A percentile compares a stretch with the other conserved stretches of the same genome.
These are phyloP conservation scores for Microascus cirrosus DNA, from an alignment of 2,329 filamentous ascomycete species.

Conservation along the genomic window DNA sequence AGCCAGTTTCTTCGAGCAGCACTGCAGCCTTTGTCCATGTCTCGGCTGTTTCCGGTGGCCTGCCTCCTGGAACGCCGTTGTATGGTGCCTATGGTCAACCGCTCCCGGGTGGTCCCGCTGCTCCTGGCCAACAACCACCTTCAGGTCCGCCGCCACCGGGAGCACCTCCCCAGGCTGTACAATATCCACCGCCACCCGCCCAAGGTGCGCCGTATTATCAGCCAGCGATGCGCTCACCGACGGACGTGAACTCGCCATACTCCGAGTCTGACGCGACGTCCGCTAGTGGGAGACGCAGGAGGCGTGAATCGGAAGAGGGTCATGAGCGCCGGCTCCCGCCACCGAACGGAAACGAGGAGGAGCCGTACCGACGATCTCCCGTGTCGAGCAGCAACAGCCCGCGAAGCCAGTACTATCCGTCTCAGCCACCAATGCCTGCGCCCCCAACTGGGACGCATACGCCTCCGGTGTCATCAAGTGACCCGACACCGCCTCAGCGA, in stretches of 20 bases:
- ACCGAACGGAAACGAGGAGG: conserved; percentile 33
- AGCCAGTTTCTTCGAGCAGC: conserved; percentile 44
- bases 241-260: conserved; percentile 7
- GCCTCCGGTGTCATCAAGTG: conserved; percentile 1
- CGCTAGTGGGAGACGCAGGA: conserved; percentile 22
- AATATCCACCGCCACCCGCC: conserved; percentile 2
- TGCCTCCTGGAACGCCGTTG: conserved; percentile 43
- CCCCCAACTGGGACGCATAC: not conserved
- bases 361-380: conserved; percentile 38
- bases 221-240: conserved; percentile 2
- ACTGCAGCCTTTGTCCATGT: conserved; percentile 49
- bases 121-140: conserved; percentile 7
- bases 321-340: conserved; percentile 33
- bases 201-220: conserved; percentile 11
- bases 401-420: conserved; percentile 26
- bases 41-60: conserved; percentile 44
- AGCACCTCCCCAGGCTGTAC: not conserved
- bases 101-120: conserved; percentile 14
- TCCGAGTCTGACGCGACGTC: conserved; percentile 18
- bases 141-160: conserved; percentile 1
- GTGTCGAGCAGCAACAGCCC: conserved; percentile 36
- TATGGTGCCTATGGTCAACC: conserved; percentile 49
- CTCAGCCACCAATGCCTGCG: conserved; percentile 14
- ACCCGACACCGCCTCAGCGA: conserved; percentile 4
- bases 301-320: conserved; percentile 25